Evolutionary conservation across 2,329 filamentous ascomycete genomes (phyloP), one percentile per base, ranked within the genome.

Genomic region (Zopfia rhizophila): DNA sequence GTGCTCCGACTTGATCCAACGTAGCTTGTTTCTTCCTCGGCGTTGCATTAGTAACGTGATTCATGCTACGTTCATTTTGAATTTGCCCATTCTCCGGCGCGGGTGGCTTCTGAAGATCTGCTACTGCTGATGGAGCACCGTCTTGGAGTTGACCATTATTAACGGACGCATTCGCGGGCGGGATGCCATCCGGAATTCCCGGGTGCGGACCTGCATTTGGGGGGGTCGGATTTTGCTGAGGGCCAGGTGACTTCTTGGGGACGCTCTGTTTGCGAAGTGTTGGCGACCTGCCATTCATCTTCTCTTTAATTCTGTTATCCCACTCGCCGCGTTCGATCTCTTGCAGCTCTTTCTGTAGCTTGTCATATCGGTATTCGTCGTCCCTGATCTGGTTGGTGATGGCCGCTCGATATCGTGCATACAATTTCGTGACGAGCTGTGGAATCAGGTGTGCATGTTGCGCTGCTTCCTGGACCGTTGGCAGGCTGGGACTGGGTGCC

Each of bases 391-490:
- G 82, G 44, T 78, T 76, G n/a, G 91, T 80, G 36, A 87, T 78
- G 30, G 86, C 77, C 32, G 88, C 83, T 53, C 86, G 82, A 68
- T 95, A 97, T 51, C 83, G 81, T 10, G 82, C 80, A 66, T 94
- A 95, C 1, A 96, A 78, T 54, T 87, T 84, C 45, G 87, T 79
- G 35, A 95, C 82, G 31, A 96, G 74, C 19, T 80, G 75, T 1
- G 89, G 88, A 2, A 95, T 78, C 53, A 88, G 84, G 37, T 88
- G 83, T 19, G 81, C 70, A 68, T 91, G 84, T 53, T 86, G 79
- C 42, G 81, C 78, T 3, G 84, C 84, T 53, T 92, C 88, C 53
- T 83, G 80, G 19, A 91, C 74, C 1, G 83, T 84, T 10, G 86
- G 83, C 47, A 86, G 66, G 32, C 81, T 78, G 7, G 88, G 84